Evolutionary conservation across 352 stramenopile species (phyloP), one percentile per base, ranked within the genome.

Genomic region (Bremia lactucae): DNA sequence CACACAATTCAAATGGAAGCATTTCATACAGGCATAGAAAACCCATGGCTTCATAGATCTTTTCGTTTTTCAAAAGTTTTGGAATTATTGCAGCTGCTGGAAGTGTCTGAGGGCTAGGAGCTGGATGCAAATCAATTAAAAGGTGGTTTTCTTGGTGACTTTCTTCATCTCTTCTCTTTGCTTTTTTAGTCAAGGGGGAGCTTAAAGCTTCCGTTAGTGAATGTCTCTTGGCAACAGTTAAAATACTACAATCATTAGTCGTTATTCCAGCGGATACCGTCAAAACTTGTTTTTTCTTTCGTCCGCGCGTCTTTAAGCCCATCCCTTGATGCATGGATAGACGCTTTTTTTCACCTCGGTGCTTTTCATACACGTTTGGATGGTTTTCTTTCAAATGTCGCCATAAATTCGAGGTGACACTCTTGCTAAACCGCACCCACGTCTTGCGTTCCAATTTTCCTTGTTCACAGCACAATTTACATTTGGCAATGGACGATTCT

Each of bases 351-450:
- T 88, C 75, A 6, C 63, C 50, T 10, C 64, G 62, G 48, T 84
- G 70, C 39, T 81, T 82, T 34, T 59, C 68, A 57, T 88, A 88
- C 23, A 86, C 62, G 2, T 69, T 52, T n/a, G 68, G 72, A 37
- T 88, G 75, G 56, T 88, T 86, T 37, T 88, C 75, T 46, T 83
- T 84, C 21, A 88, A 49, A 38, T 88, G 75, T 34, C 75, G 70
- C 75, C 75, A 88, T 36, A 88, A 46, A 55, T 88, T 88, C 14
- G 75, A 88, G 36, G 75, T 88, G 33, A 88, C 75, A 48, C 75
- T 88, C 58, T 88, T 88, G 54, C 75, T 86, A 39, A 88, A 88
- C 35, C 72, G 61, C 36, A 88, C 75, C 24, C 54, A 76, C 20
- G 66, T 56, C 49, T 86, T 85, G 56, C 72, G 70, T 37, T 86